Evolutionary conservation across 2,329 filamentous ascomycete genomes (phyloP).

Genomic region (Apiospora koreana): DNA sequence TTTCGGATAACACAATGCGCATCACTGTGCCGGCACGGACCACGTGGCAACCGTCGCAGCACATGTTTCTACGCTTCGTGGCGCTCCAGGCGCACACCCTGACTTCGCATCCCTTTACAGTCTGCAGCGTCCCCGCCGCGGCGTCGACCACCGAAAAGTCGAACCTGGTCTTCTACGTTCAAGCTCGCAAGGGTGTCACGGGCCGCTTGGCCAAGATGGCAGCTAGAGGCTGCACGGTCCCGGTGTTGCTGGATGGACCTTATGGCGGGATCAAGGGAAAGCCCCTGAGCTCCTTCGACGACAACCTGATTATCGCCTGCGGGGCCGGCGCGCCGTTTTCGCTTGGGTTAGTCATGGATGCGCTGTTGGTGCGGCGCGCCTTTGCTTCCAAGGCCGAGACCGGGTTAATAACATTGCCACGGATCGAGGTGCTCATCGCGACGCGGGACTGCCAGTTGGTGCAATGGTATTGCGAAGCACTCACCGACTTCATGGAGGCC

Average conservation of each 20-base stretch:
- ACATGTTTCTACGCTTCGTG: conserved; percentile 56
- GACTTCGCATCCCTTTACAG: conserved; percentile 56
- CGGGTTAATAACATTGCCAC: conserved; percentile 10
- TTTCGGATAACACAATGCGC: conserved; percentile 41
- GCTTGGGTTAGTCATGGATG: conserved; percentile 47
- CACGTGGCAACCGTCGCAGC: conserved; percentile 53
- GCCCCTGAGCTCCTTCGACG: conserved; percentile 41
- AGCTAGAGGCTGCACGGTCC: conserved; percentile 33
- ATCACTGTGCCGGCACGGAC: conserved; percentile 45
- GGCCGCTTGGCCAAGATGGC: conserved; percentile 43
- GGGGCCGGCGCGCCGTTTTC: conserved; percentile 58
- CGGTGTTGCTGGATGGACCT: conserved; percentile 57
- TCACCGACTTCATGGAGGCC: conserved; percentile 25
- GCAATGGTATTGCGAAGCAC: conserved; percentile 28
- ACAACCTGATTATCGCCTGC: conserved; percentile 51
- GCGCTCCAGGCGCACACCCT: conserved; percentile 43
- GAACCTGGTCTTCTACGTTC: conserved; percentile 55
- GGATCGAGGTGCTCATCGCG: conserved; percentile 29
- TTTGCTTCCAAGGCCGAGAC: conserved; percentile 11
- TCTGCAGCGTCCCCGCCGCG: conserved; percentile 47
- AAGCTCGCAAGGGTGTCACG: conserved; percentile 51
- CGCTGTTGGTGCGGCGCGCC: conserved; percentile 23
- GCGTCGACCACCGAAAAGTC: conserved; percentile 10
- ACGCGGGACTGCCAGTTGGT: conserved; percentile 30
- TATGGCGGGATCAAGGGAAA: conserved; percentile 52